Percentiles rank a stretch among this genome's conserved stretches.
Evolutionary conservation across 2,329 filamentous ascomycete species (phyloP).

Genomic region (Bipolaris gigantea): DNA sequence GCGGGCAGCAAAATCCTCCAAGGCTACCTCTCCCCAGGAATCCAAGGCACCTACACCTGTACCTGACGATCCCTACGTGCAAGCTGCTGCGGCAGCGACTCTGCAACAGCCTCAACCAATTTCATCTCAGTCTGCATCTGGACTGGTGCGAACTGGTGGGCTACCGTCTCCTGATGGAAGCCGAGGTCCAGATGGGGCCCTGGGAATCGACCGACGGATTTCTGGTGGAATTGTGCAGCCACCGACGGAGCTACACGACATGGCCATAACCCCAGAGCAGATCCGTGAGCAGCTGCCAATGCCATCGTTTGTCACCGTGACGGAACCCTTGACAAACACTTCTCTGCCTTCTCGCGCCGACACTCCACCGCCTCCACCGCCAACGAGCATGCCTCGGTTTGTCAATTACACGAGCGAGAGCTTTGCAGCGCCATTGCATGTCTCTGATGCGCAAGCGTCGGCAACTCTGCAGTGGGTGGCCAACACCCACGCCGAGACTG

Average conservation of each 20-base stretch:
- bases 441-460: slow-evolving; percentile 19
- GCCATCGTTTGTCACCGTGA: slow-evolving; percentile 33
- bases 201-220: slow-evolving; percentile 18
- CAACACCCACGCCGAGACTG: slow-evolving; percentile 24
- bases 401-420: slow-evolving; percentile 35
- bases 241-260: slow-evolving; percentile 35
- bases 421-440: slow-evolving; percentile 7
- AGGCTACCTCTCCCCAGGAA: slow-evolving; percentile 28
- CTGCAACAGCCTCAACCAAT: slow-evolving; percentile 38
- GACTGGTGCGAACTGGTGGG: slow-evolving; percentile 8
- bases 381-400: slow-evolving; percentile 37
- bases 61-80: slow-evolving; percentile 31
- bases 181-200: not conserved
- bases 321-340: slow-evolving; percentile 22
- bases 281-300: slow-evolving; percentile 42
- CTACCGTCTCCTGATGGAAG: not conserved
- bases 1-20: slow-evolving; percentile 29
- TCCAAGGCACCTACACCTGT: slow-evolving; percentile 43
- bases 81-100: slow-evolving; percentile 24
- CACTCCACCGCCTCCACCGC: slow-evolving; percentile 44
- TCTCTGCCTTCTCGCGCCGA: slow-evolving; percentile 40
- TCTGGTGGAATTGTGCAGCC: slow-evolving; percentile 28
- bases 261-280: slow-evolving; percentile 40
- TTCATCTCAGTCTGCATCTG: slow-evolving; percentile 13
- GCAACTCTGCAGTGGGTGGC: slow-evolving; percentile 38